Evolutionary conservation across 768 basidiomycete species (phyloP), one percentile per base, ranked within the genome.

Genomic region (Rhizopogon vesiculosus): DNA sequence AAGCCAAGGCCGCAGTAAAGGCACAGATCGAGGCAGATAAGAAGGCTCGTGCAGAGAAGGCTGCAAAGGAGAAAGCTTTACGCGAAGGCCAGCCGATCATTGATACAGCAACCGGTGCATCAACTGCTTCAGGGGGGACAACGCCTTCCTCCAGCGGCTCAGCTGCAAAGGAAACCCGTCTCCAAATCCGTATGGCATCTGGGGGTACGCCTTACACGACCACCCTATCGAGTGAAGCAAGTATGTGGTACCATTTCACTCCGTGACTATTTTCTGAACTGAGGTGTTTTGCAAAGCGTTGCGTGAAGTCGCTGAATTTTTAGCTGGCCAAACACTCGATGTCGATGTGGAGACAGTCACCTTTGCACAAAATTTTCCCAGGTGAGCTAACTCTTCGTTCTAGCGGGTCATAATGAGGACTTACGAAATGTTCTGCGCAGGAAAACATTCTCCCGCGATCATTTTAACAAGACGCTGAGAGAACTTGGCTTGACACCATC

Each of bases 21-120:
- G 91, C 89, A 1, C 94, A 97, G 69, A 97, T 98, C 61, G 94
- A 95, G 70, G 91, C 87, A 0, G 95, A 97, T 76, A 98, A 94
- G 74, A 82, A 83, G 51, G 87, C 83, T 8, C 84, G 96, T 18
- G 92, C 92, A 0, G 93, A 89, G 66, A 94, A 91, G 64, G 78
- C 86, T 1, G 94, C 94, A 0, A 76, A 86, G 45, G 96, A 98
- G 72, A 98, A 98, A 68, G 95, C 94, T 0, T 67, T 95, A 7
- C 82, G 95, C 33, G 93, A 96, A 38, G 95, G 95, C 1, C 74
- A 75, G 53, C 66, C 74, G n/a, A 64, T 76, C 18, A 62, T 76
- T 22, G 72, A 76, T 39, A 54, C 57, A 8, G 38, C 61, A 25
- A 67, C 72, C 13, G 44, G 69, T 12, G 62, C 71, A 1, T 59